Evolutionary conservation across 2,329 filamentous ascomycete species (phyloP), one percentile per base, ranked within the genome.

Genomic region (Fusarium newnesense): DNA sequence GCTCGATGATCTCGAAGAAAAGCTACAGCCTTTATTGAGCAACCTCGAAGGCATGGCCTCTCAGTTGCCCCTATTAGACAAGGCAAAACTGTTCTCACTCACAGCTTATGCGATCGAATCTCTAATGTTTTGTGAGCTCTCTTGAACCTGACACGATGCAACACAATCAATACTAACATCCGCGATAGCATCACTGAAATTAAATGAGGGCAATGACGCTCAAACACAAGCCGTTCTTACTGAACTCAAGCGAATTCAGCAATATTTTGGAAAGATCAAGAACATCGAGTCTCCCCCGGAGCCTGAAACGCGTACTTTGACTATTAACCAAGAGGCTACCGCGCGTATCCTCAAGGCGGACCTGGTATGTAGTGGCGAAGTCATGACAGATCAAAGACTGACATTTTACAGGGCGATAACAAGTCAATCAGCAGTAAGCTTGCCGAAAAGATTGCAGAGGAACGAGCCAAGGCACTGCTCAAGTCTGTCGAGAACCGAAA

Each of bases 221-320:
- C 94, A 93, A 81, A 88, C 93, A 59, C 96, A 98, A 80, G 89
- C 94, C 34, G 90, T 99, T 67, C 96, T 94, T 83, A 88, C 88
- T 67, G 96, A 99, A 84, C 88, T 99, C 71, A 92, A 90, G 66
- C 91, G 96, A 64, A 92, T 98, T 60, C 94, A 92, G 81, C 93
- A 95, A 80, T 98, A 98, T 82, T 97, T 97, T 83, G 90, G 89
- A 67, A 99, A 98, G 85, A 96, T 98, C 80, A 94, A 96, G 79
- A 85, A 87, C 19, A 88, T 90, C 7, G 95, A 98, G 82, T 87
- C 86, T 11, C 88, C 89, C 26, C 36, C 64, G 5, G 50, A 30
- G 5, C 62, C 66, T 34, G 87, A 88, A 7, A 85, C 89, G 77
- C 87, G 88, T 37, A 85, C 82, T 46, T 79, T 83, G 68, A 87